Evolutionary conservation across 441 rosid genomes (phyloP).

Genomic region (Pelargonium australe): DNA sequence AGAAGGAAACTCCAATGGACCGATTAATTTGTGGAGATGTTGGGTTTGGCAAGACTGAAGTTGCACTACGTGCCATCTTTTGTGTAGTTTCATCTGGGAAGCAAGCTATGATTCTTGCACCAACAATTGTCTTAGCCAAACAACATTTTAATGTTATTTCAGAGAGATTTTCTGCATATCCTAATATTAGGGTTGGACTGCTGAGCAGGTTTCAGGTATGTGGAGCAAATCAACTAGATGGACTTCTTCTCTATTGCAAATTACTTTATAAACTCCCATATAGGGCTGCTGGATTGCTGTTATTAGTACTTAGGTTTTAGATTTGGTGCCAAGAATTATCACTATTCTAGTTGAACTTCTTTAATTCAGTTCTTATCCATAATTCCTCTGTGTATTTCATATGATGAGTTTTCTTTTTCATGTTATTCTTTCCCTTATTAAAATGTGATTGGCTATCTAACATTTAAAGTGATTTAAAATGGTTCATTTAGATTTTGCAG

Average conservation of each 20-base stretch:
- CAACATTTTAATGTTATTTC: slow-evolving; percentile 89
- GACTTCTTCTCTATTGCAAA: slow-evolving; percentile 10
- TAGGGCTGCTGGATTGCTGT: not conserved
- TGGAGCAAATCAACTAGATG: slow-evolving; percentile 15
- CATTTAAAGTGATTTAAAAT: too few species aligned
- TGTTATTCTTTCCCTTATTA: not conserved
- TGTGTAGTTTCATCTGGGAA: slow-evolving; percentile 80
- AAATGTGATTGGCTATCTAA: too few species aligned
- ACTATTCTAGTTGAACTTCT: not conserved
- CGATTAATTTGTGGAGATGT: slow-evolving; percentile 93
- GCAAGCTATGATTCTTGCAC: slow-evolving; percentile 97
- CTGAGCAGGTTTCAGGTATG: slow-evolving; percentile 92
- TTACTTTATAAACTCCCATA: not conserved
- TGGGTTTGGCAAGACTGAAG: slow-evolving; percentile 99
- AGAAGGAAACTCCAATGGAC: slow-evolving; percentile 96
- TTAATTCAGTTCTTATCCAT: not conserved
- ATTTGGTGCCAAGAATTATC: not conserved
- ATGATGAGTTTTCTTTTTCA: not conserved
- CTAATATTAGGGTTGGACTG: slow-evolving; percentile 66
- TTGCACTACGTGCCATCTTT: slow-evolving; percentile 87
- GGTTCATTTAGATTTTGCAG: too few species aligned
- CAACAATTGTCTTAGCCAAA: slow-evolving; percentile 88
- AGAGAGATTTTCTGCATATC: slow-evolving; percentile 61
- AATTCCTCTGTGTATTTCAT: not conserved
- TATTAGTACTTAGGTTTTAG: not conserved